Evolutionary conservation across 2,329 filamentous ascomycete species (phyloP).

Genomic region (Trichocomaceae sp.): DNA sequence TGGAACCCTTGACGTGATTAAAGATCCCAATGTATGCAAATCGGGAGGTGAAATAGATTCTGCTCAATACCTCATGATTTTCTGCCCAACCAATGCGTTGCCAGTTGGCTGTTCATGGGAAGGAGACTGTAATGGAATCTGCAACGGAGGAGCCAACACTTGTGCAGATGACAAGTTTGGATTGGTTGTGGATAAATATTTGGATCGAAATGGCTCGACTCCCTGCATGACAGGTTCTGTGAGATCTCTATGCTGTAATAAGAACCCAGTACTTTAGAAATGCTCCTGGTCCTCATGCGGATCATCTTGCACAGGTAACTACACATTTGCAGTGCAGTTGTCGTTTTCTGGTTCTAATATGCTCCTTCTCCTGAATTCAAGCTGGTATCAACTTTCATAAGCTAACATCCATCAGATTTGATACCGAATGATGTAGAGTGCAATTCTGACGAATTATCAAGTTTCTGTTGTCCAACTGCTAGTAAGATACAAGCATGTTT

Average conservation of each 20-base stretch:
- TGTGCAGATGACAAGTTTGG: constrained; percentile 1
- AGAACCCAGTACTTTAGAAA: background rate
- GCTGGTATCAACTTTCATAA: too few species aligned
- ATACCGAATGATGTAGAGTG: background rate
- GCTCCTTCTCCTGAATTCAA: too few species aligned
- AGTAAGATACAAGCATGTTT: background rate
- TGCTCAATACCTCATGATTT: constrained; percentile 10
- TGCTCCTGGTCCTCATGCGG: background rate
- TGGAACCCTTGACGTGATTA: constrained; percentile 3
- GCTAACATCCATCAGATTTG: background rate
- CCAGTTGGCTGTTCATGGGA: background rate
- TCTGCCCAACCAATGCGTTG: constrained; percentile 10
- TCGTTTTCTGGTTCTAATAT: background rate
- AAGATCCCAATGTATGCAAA: constrained; percentile 10
- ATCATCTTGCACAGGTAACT: background rate
- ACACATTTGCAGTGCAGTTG: background rate
- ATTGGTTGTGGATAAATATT: background rate
- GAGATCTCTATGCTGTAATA: background rate
- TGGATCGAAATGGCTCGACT: background rate
- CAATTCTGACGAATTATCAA: background rate
- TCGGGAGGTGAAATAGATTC: constrained; percentile 3
- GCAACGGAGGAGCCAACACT: background rate
- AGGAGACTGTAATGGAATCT: background rate
- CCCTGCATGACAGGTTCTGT: background rate
- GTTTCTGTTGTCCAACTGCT: background rate